phyloP scores from a whole-genome alignment of 805 yeast species.

The Candida qinlingensis region DNA sequence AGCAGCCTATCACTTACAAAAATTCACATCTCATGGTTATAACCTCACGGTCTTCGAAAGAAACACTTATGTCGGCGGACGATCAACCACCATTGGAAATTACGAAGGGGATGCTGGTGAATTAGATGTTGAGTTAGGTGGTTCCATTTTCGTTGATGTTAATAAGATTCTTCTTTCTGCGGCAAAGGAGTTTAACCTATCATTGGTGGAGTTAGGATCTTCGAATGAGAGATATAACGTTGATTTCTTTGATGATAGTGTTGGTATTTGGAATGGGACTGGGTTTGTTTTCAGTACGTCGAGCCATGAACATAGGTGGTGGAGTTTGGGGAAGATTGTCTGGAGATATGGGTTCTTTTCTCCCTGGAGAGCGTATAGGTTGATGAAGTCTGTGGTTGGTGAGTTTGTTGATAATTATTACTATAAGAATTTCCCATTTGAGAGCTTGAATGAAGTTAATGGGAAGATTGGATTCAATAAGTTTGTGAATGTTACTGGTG shows the following conservation, averaged over 20 bases:
- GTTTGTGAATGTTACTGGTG: conserved; percentile 23
- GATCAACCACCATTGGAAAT: conserved; percentile 34
- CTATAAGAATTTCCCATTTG: conserved; percentile 34
- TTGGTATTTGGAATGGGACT: conserved; percentile 36
- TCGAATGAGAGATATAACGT: conserved; percentile 13
- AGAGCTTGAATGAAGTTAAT: conserved; percentile 9
- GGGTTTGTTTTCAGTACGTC: conserved; percentile 15
- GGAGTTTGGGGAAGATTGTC: conserved; percentile 18
- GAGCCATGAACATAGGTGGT: conserved; percentile 3
- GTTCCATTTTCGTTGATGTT: conserved; percentile 36
- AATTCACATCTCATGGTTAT: conserved; percentile 28
- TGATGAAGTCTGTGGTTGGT: conserved; percentile 18
- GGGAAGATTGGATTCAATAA: conserved; percentile 22
- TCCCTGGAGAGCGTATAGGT: conserved; percentile 20
- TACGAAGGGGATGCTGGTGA: conserved; percentile 14
- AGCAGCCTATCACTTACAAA: conserved; percentile 40
- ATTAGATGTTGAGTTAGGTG: conserved; percentile 39
- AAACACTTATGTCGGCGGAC: conserved; percentile 38
- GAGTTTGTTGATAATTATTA: conserved; percentile 28
- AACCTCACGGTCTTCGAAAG: conserved; percentile 39
- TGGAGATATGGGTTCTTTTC: conserved; percentile 28
- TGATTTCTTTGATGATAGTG: conserved; percentile 12
- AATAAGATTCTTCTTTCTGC: conserved; percentile 36
- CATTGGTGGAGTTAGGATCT: conserved; percentile 9
- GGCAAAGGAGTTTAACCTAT: conserved; percentile 31